Evolutionary conservation across 2,329 filamentous ascomycete species (phyloP).

Genomic region (Pseudocercospora macadamiae): DNA sequence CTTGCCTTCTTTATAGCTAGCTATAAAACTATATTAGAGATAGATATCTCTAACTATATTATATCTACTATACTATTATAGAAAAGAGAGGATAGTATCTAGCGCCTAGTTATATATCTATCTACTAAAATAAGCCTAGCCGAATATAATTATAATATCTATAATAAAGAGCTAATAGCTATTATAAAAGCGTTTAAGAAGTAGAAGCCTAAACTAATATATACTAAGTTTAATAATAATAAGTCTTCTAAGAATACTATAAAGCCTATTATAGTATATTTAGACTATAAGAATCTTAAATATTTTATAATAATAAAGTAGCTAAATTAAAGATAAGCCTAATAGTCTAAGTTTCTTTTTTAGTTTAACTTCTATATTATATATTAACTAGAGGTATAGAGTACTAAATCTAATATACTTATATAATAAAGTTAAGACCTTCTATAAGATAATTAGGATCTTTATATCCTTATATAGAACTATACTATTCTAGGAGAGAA

Average conservation of each 20-base stretch:
- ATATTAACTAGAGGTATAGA: not conserved
- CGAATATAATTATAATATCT: slow-evolving; percentile 12
- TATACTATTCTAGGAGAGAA: too few relatives aligned
- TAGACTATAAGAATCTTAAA: slow-evolving; percentile 37
- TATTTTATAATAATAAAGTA: too few relatives aligned
- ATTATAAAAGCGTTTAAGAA: too few relatives aligned
- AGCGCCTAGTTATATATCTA: not conserved
- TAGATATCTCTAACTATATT: too few relatives aligned
- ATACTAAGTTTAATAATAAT: too few relatives aligned
- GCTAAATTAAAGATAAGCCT: too few relatives aligned
- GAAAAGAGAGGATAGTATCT: not conserved
- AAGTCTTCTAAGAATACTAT: slow-evolving; percentile 15
- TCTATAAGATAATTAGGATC: not conserved
- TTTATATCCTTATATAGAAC: too few relatives aligned
- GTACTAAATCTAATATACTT: not conserved
- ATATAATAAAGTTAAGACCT: too few relatives aligned
- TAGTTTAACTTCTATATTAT: slow-evolving; percentile 32
- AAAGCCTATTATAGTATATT: slow-evolving; percentile 24
- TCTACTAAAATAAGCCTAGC: slow-evolving; percentile 12
- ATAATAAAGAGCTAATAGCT: too few relatives aligned
- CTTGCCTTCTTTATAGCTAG: not conserved
- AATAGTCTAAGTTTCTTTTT: too few relatives aligned
- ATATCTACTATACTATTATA: not conserved
- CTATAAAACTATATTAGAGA: not conserved
- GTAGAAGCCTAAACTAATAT: too few relatives aligned